These are phyloP conservation scores for Lasiodiplodia sp. DNA, from an alignment of 2,329 filamentous ascomycete genomes.

Conservation along the genomic window DNA sequence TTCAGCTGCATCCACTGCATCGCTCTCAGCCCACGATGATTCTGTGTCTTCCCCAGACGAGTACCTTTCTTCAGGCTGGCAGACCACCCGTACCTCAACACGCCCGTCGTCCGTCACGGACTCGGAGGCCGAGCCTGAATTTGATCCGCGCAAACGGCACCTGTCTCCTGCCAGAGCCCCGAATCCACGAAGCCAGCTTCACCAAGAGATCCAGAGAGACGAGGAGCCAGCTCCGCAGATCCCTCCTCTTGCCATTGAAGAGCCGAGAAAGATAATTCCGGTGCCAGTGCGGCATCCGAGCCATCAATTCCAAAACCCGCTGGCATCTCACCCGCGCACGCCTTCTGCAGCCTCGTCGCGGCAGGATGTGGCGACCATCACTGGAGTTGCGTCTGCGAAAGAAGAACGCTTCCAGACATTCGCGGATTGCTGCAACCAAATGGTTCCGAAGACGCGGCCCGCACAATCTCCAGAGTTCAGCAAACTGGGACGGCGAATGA, in stretches of 20 bases:
- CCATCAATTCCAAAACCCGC: slow-evolving; percentile 16
- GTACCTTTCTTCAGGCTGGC: slow-evolving; percentile 13
- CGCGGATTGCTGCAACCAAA: slow-evolving; percentile 4
- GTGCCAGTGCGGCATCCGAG: slow-evolving; percentile 15
- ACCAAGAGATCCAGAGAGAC: slow-evolving; percentile 9
- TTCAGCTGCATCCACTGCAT: background rate
- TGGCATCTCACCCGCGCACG: background rate
- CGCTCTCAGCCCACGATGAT: slow-evolving; percentile 4
- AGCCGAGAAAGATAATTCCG: background rate
- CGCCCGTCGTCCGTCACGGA: slow-evolving; percentile 18
- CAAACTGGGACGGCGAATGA: slow-evolving; percentile 13
- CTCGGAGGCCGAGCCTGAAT: background rate
- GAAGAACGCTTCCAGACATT: background rate
- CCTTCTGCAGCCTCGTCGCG: slow-evolving; percentile 1
- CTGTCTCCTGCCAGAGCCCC: background rate
- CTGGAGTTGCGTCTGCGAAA: background rate
- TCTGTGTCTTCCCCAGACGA: slow-evolving; percentile 4
- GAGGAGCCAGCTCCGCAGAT: slow-evolving; percentile 6
- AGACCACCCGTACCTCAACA: slow-evolving; percentile 18
- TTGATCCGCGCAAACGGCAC: slow-evolving; percentile 13
- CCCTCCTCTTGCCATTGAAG: background rate
- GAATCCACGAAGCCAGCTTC: slow-evolving; percentile 6
- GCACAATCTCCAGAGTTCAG: slow-evolving; percentile 17
- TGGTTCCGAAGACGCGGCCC: slow-evolving; percentile 10
- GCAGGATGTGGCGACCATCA: slow-evolving; percentile 14